Base-by-base conservation (phyloP, 1,284 basidiomycete genomes). In the Tremellales sp. region DNA sequence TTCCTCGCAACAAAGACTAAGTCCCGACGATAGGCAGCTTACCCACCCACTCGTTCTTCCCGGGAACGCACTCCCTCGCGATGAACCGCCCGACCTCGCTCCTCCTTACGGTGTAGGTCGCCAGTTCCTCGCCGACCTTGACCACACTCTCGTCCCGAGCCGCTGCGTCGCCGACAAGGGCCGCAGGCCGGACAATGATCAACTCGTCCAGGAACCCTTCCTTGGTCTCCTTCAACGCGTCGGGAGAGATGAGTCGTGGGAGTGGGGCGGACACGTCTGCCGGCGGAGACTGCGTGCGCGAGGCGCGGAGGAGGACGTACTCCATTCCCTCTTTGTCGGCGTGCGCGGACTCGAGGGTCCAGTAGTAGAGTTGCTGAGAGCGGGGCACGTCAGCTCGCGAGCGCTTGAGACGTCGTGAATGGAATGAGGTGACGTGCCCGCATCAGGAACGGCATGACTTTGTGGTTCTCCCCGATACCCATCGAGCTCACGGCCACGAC, bases 251-350 rank as follows among this genome's bases (percentile, higher is more conserved):
- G n/a, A 58, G 40, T 7, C 33, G 16, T 12, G 35, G 16, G 18
- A 35, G 21, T 10, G 42, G 29, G 2, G 40, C 46, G 14, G 40
- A 33, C 10, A 10, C 29, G n/a, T 10, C 29, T 9, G 9, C 21
- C 3, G 45, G 22, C 1, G 50, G 47, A 9, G 31, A 33, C 21
- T 24, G 13, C 12, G 22, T 35, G 3, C 25, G 10, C 0, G 55
- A 47, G 1, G 63, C 53, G 5, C 47, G 50, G n/a, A 36, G 46
- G 29, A 60, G 18, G 41, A 61, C 49, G 39, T 58, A 56, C 50
- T 65, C 61, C 21, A 61, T 41, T 3, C 52, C 57, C 16, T 50
- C 47, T 51, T 65, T 65, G 49, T 65, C 63, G 6, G 43, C 40
- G 42, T 63, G 61, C 1, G 63, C 59, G 13, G 44, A 41, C 24